These are phyloP conservation scores for Spencermartinsiella europaea DNA, from an alignment of 805 yeast species.

Conservation along the genomic window DNA sequence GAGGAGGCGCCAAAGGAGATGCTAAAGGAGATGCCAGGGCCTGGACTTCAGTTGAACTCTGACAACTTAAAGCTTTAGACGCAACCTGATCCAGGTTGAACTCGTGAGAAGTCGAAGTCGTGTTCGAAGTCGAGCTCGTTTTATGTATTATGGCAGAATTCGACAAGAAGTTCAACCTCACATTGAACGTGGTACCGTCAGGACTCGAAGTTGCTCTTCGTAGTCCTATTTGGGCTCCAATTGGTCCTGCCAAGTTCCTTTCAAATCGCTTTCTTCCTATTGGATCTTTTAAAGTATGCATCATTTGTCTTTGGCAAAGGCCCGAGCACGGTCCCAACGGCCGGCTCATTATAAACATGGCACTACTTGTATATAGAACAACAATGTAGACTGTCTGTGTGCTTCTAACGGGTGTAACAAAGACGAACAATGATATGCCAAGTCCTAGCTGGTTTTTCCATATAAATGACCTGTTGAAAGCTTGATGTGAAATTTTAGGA, in stretches of 20 bases:
- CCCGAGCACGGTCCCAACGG: neutral
- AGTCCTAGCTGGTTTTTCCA: no score
- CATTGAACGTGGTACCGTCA: neutral
- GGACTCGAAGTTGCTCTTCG: neutral
- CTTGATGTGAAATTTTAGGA: no score
- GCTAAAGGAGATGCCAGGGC: neutral
- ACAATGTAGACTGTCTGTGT: no score
- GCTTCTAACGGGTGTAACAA: no score
- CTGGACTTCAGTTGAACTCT: conserved; percentile 8
- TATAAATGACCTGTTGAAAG: no score
- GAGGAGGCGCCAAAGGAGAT: no score
- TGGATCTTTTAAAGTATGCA: neutral
- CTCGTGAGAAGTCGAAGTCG: neutral
- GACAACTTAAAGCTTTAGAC: conserved; percentile 17
- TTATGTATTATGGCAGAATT: neutral
- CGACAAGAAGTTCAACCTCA: neutral
- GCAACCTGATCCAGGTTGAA: conserved; percentile 8
- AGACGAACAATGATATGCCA: no score
- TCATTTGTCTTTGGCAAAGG: neutral
- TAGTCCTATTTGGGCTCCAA: neutral
- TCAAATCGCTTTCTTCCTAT: neutral
- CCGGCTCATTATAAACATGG: neutral
- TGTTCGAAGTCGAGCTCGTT: neutral
- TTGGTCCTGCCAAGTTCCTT: no score
- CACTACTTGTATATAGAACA: no score